phyloP scores from a whole-genome alignment of 495 filamentous ascomycete species.

The Staphylotrichum tortipilum region DNA sequence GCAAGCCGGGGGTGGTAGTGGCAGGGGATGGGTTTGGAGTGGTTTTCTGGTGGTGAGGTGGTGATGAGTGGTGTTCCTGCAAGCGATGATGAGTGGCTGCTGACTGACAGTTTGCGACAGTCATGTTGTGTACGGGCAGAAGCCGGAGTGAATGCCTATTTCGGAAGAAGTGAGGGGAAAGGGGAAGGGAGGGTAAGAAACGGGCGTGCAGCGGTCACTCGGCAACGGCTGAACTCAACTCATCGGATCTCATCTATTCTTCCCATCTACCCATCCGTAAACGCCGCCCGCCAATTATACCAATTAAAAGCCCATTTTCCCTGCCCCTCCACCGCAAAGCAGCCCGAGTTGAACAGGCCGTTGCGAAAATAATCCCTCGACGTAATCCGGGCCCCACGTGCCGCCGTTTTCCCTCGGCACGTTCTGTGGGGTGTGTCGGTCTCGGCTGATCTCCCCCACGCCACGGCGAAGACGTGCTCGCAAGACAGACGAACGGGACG shows the following conservation, averaged over 20 bases:
- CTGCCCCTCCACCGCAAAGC: neutral
- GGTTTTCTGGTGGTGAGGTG: no score
- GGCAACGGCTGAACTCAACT: neutral
- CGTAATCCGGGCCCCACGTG: neutral
- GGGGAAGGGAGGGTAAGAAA: no score
- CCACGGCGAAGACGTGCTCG: neutral
- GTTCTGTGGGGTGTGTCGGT: neutral
- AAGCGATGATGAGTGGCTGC: neutral
- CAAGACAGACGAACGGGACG: no score
- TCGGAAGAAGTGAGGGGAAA: neutral
- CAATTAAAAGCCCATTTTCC: no score
- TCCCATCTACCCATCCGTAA: neutral
- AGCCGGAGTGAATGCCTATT: slow-evolving; percentile 1
- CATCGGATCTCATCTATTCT: neutral
- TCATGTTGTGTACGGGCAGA: slow-evolving; percentile 11
- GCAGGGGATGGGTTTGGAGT: no score
- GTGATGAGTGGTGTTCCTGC: no score
- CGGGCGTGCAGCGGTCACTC: no score
- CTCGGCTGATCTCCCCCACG: neutral
- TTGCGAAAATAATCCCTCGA: no score
- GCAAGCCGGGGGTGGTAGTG: no score
- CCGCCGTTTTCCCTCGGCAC: no score
- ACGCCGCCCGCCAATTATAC: no score
- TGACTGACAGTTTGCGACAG: slow-evolving; percentile 5
- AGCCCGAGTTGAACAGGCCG: slow-evolving; percentile 1